Percentiles rank a stretch among this genome's conserved stretches.
Conservation (phyloP, 371 early-diverging fungal species). For the Mucor velutinosus region DNA sequence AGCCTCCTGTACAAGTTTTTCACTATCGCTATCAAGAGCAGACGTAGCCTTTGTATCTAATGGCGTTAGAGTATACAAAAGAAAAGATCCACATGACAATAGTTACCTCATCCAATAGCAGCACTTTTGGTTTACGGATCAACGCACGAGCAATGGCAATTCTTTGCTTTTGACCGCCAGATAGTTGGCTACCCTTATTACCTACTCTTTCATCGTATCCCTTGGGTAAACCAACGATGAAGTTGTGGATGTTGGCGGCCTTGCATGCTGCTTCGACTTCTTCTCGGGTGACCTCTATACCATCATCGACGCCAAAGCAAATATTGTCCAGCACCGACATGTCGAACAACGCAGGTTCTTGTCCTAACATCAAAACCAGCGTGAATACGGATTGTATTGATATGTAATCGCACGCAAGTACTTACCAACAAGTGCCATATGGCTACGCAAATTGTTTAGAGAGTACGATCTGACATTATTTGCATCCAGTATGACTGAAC, state of each 20-base stretch:
- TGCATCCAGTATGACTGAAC: constrained; percentile 64
- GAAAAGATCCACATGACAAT: no score
- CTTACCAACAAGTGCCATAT: constrained; percentile 81
- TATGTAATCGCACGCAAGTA: no score
- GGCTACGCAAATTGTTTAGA: constrained; percentile 62
- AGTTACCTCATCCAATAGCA: constrained; percentile 96
- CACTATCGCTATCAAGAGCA: constrained; percentile 87
- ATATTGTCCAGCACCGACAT: constrained; percentile 82
- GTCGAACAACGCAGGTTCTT: constrained; percentile 85
- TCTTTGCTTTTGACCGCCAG: constrained; percentile 79
- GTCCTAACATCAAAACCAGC: no score
- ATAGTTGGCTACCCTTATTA: constrained; percentile 70
- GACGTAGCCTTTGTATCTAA: no score
- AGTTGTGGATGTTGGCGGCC: constrained; percentile 78
- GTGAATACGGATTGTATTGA: no score
- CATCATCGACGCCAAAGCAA: constrained; percentile 58
- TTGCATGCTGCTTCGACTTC: constrained; percentile 65
- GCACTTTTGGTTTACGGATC: constrained; percentile 86
- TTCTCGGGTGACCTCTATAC: constrained; percentile 41
- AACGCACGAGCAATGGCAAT: constrained; percentile 71
- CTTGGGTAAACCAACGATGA: constrained; percentile 64
- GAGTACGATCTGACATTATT: constrained; percentile 63
- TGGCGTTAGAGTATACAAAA: no score
- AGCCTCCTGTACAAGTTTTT: constrained; percentile 86
- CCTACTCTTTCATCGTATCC: constrained; percentile 83